Conservation (phyloP, 2,329 filamentous ascomycete species). For the Ophiostoma tasmaniense region DNA sequence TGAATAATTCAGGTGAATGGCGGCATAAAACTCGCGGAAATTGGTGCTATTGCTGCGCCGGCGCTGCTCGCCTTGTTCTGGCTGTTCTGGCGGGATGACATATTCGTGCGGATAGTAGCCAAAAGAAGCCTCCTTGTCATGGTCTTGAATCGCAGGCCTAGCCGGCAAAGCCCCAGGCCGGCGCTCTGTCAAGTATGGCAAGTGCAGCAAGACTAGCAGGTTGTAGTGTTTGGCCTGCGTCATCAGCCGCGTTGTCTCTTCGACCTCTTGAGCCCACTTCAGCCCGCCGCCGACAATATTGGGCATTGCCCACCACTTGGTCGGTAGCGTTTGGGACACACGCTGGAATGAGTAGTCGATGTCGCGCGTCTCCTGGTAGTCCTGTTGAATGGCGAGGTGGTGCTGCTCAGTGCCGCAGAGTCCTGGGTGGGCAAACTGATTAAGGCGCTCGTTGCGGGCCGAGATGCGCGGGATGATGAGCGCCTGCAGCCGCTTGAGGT, state of each 20-base stretch:
- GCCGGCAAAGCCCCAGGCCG: not conserved
- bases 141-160: not conserved
- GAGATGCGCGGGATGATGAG: conserved; percentile 31
- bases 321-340: conserved; percentile 27
- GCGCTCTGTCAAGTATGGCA: not conserved
- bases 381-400: conserved; percentile 10
- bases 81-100: not conserved
- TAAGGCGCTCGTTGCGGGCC: conserved; percentile 27
- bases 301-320: conserved; percentile 31
- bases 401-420: conserved; percentile 6
- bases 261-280: not conserved
- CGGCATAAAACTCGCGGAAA: not conserved
- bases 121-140: not conserved
- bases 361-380: conserved; percentile 24
- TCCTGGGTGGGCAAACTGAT: conserved; percentile 15
- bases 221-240: not conserved
- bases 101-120: not conserved
- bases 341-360: conserved; percentile 30
- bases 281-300: conserved; percentile 11
- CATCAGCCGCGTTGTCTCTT: not conserved
- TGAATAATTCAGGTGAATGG: not conserved
- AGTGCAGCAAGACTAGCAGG: not conserved
- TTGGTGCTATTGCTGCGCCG: not conserved
- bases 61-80: not conserved
- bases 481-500: conserved; percentile 28